Evolutionary conservation across 805 yeast species (phyloP).

Genomic region (Myxozyma neglecta): DNA sequence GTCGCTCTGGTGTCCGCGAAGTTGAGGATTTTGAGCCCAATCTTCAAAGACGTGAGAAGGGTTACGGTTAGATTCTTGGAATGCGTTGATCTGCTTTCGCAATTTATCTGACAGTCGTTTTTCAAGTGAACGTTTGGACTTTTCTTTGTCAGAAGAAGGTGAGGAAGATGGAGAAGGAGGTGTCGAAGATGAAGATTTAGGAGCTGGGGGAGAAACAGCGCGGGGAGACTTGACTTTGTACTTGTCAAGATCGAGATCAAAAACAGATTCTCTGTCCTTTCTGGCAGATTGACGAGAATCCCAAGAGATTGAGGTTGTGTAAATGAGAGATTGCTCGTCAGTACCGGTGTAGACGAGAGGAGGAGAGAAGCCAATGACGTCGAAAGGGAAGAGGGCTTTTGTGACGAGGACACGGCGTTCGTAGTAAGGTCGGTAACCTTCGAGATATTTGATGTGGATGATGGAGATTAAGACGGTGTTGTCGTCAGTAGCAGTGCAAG

Average conservation of each 20-base stretch:
- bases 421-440: slow-evolving; percentile 28
- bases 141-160: not conserved
- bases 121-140: slow-evolving; percentile 15
- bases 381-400: slow-evolving; percentile 26
- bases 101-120: slow-evolving; percentile 10
- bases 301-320: slow-evolving; percentile 24
- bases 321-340: slow-evolving; percentile 22
- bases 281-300: slow-evolving; percentile 26
- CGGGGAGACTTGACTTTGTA: slow-evolving; percentile 11
- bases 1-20: slow-evolving; percentile 24
- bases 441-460: slow-evolving; percentile 26
- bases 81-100: slow-evolving; percentile 4
- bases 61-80: slow-evolving; percentile 5
- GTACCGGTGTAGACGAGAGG: slow-evolving; percentile 25
- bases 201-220: not conserved
- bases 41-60: not conserved
- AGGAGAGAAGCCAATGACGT: slow-evolving; percentile 28
- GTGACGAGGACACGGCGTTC: slow-evolving; percentile 29
- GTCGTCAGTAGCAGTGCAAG: slow-evolving; percentile 28
- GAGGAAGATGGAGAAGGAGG: not conserved
- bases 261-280: slow-evolving; percentile 19
- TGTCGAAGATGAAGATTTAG: not conserved
- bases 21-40: slow-evolving; percentile 15
- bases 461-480: slow-evolving; percentile 30
- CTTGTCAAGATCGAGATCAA: slow-evolving; percentile 1